Evolutionary conservation across 257 asterid species (phyloP).

Genomic region (Fraxinus pennsylvanica): DNA sequence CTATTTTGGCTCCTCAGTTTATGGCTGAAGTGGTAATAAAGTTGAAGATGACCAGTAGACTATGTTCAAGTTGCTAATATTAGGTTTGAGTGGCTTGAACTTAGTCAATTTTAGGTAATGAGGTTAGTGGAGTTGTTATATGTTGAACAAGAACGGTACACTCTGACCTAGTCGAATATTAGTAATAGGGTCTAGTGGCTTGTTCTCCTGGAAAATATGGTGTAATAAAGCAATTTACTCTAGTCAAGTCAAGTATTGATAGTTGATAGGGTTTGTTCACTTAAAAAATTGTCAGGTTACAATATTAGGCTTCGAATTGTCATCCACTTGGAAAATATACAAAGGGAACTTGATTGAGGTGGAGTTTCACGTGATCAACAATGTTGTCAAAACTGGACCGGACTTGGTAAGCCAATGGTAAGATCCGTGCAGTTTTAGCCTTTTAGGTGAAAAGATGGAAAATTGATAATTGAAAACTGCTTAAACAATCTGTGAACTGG

Average conservation of each 20-base stretch:
- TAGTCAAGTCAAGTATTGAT: background rate
- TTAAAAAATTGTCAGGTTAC: background rate
- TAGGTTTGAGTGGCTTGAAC: background rate
- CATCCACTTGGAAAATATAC: background rate
- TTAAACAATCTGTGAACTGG: background rate
- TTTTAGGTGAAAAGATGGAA: background rate
- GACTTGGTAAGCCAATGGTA: background rate
- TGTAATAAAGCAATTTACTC: background rate
- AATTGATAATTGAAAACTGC: background rate
- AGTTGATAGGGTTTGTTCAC: background rate
- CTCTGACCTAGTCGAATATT: background rate
- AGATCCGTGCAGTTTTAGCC: background rate
- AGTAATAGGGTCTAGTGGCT: background rate
- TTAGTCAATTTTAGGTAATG: background rate
- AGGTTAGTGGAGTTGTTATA: background rate
- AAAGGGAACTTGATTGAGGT: background rate
- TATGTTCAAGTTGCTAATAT: background rate
- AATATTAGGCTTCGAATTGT: background rate
- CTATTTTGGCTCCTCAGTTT: background rate
- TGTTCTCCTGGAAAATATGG: background rate
- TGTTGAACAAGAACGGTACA: background rate
- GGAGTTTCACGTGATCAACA: background rate
- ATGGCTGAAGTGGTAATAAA: background rate
- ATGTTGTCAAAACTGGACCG: background rate
- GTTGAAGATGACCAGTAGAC: background rate